Evolutionary conservation across 768 basidiomycete species (phyloP).

Genomic region (Lyophyllum decastes): DNA sequence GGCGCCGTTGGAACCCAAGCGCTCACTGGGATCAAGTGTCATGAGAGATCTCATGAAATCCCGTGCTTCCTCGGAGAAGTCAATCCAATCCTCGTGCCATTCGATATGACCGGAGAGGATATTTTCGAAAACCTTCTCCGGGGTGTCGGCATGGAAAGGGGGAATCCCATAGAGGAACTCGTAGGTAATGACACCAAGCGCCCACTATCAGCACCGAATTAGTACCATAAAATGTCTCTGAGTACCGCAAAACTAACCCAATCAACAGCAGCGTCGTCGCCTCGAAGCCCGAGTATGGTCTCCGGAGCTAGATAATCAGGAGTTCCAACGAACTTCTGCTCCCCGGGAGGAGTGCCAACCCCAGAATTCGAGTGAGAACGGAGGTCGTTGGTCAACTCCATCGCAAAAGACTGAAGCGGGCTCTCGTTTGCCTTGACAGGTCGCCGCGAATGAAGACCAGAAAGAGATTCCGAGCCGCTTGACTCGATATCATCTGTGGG

Average conservation of each 20-base stretch:
- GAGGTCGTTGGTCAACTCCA: slow-evolving; percentile 80
- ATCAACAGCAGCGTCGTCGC: slow-evolving; percentile 94
- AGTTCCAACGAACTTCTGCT: slow-evolving; percentile 95
- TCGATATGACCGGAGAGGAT: slow-evolving; percentile 92
- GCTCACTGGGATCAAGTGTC: slow-evolving; percentile 73
- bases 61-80: slow-evolving; percentile 80
- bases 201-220: slow-evolving; percentile 68
- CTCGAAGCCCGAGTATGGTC: slow-evolving; percentile 91
- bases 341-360: slow-evolving; percentile 71
- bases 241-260: slow-evolving; percentile 65
- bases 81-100: slow-evolving; percentile 95
- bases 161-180: slow-evolving; percentile 97
- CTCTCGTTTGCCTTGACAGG: slow-evolving; percentile 60
- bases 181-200: slow-evolving; percentile 95
- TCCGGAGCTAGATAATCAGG: slow-evolving; percentile 98
- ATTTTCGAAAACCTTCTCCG: slow-evolving; percentile 97
- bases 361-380: slow-evolving; percentile 74
- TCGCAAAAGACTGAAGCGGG: slow-evolving; percentile 84
- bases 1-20: slow-evolving; percentile 85
- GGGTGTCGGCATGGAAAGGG: slow-evolving; percentile 96
- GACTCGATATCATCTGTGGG: slow-evolving; percentile 86
- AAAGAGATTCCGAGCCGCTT: slow-evolving; percentile 76
- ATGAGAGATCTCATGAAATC: slow-evolving; percentile 90
- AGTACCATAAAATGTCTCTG: slow-evolving; percentile 1
- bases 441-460: slow-evolving; percentile 55